These are phyloP conservation scores for Ophiostoma sp. DNA, from an alignment of 2,329 filamentous ascomycete genomes.

Conservation along the genomic window DNA sequence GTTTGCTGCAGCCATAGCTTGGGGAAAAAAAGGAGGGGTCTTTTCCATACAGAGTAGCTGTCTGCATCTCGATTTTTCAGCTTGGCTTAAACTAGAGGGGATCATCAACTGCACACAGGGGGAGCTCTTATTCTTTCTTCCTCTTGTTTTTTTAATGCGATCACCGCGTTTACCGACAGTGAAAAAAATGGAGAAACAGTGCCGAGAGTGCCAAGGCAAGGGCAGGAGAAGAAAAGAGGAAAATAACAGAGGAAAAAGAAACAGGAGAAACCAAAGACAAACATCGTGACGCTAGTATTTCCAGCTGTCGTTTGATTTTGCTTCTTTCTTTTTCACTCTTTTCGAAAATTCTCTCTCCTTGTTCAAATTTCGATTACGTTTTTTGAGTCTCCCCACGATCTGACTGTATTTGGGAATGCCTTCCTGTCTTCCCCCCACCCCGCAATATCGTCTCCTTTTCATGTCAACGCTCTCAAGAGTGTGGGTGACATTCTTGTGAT, in stretches of 20 bases:
- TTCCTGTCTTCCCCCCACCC: not conserved
- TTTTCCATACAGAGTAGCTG: not conserved
- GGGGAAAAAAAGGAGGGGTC: not conserved
- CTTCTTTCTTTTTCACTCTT: not conserved
- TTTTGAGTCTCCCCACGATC: not conserved
- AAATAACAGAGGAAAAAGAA: not conserved
- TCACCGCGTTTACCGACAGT: slow-evolving; percentile 3
- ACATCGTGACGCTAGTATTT: not conserved
- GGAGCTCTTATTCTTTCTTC: not conserved
- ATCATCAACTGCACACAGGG: not conserved
- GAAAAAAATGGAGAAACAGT: not conserved
- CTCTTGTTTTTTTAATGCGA: not conserved
- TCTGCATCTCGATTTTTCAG: slow-evolving; percentile 3
- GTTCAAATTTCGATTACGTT: slow-evolving; percentile 1
- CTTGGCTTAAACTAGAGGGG: not conserved
- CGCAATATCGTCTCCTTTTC: not conserved
- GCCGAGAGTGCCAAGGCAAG: not conserved
- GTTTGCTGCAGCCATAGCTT: not conserved
- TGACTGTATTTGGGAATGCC: not conserved
- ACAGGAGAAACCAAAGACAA: not conserved
- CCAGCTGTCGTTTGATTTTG: not conserved
- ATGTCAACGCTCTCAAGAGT: not conserved
- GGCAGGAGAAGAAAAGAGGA: not conserved
- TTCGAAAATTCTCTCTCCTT: not conserved
- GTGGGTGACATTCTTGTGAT: slow-evolving; percentile 3